phyloP scores from a whole-genome alignment of 192 early-diverging fungal species.

The Backusella macrospora region DNA sequence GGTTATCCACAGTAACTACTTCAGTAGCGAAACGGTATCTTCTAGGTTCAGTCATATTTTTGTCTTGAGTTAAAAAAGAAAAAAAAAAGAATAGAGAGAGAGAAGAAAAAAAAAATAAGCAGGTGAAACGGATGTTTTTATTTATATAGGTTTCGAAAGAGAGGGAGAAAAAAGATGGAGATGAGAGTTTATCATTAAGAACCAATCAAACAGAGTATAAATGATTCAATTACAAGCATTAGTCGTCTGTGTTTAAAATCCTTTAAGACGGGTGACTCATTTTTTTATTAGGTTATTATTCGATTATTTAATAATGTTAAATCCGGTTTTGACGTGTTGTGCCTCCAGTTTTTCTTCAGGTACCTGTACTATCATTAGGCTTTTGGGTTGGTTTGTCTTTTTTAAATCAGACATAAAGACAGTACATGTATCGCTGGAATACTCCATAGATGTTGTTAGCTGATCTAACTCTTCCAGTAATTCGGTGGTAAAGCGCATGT shows the following conservation, averaged over 20 bases:
- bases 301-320: slow-evolving; percentile 12
- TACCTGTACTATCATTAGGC: background rate
- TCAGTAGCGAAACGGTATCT: slow-evolving; percentile 76
- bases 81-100: slow-evolving; percentile 8
- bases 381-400: slow-evolving; percentile 8
- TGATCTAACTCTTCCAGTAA: slow-evolving; percentile 47
- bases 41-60: slow-evolving; percentile 24
- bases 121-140: background rate
- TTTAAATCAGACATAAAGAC: slow-evolving; percentile 14
- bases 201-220: slow-evolving; percentile 1
- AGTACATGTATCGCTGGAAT: background rate
- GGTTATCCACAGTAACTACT: slow-evolving; percentile 73
- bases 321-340: slow-evolving; percentile 21
- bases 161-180: no score
- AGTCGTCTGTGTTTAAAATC: background rate
- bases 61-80: background rate
- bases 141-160: background rate
- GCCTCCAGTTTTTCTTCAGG: slow-evolving; percentile 20
- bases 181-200: background rate
- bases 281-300: slow-evolving; percentile 9
- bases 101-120: background rate
- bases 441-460: slow-evolving; percentile 3
- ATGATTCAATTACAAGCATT: slow-evolving; percentile 11
- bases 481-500: slow-evolving; percentile 59
- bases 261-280: slow-evolving; percentile 12